phyloP scores from a whole-genome alignment of 139 green algal species.

The Pseudopediastrum boryanum region DNA sequence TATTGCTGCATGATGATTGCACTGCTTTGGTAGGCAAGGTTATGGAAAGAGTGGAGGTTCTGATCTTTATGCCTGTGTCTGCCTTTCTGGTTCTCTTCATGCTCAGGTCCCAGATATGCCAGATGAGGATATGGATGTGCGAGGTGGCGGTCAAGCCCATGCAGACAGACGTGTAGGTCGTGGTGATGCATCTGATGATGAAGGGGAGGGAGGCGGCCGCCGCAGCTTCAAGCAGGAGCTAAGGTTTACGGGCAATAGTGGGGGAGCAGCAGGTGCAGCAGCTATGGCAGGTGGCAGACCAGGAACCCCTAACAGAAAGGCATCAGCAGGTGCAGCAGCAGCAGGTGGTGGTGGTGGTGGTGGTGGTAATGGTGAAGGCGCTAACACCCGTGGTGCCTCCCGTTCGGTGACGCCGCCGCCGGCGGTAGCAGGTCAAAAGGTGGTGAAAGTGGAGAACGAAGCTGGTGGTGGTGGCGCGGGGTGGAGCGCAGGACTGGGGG shows the following conservation, averaged over 20 bases:
- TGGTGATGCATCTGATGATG: constrained; percentile 9
- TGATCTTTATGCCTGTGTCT: neutral
- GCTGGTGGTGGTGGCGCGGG: too few species aligned
- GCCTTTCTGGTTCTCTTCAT: neutral
- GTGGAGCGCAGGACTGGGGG: neutral
- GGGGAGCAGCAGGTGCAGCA: constrained; percentile 10
- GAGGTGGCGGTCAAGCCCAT: constrained; percentile 69
- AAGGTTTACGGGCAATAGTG: too few species aligned
- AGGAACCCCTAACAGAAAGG: too few species aligned
- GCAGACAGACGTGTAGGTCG: constrained; percentile 55
- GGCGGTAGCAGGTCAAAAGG: too few species aligned
- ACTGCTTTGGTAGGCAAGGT: neutral
- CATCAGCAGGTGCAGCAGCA: neutral
- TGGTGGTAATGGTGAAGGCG: too few species aligned
- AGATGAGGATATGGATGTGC: constrained; percentile 76
- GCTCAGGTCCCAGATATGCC: constrained; percentile 50
- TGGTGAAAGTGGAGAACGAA: too few species aligned
- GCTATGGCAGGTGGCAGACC: too few species aligned
- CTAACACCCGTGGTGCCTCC: too few species aligned
- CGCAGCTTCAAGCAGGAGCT: too few species aligned
- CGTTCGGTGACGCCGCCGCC: too few species aligned
- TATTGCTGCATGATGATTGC: neutral
- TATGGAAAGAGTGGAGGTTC: neutral
- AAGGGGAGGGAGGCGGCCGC: neutral
- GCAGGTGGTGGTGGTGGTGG: neutral